phyloP scores from a whole-genome alignment of 805 yeast genomes.

The Teunomyces stri region DNA sequence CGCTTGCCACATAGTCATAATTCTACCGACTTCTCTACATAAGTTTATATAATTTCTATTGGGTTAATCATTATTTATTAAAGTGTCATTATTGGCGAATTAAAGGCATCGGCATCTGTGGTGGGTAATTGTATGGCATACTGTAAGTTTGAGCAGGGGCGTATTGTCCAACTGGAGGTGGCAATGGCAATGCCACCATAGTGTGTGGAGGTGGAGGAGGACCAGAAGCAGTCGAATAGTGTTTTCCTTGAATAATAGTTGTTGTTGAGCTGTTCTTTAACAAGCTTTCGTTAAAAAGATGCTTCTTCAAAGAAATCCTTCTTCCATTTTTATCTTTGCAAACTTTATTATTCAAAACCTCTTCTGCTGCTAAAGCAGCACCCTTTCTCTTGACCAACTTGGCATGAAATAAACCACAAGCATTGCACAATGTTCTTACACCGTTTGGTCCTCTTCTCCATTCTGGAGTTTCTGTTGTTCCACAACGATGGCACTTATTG shows the following conservation, averaged over 20 bases:
- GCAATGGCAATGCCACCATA: slow-evolving; percentile 1
- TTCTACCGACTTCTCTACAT: no score
- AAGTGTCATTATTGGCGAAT: slow-evolving; percentile 7
- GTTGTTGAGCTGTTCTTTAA: slow-evolving; percentile 4
- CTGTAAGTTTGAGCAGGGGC: slow-evolving; percentile 5
- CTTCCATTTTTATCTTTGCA: slow-evolving; percentile 45
- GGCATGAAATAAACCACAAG: slow-evolving; percentile 44
- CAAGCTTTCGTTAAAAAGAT: slow-evolving; percentile 14
- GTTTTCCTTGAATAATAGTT: not conserved
- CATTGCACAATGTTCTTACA: slow-evolving; percentile 43
- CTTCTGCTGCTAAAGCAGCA: slow-evolving; percentile 28
- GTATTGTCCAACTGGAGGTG: slow-evolving; percentile 4
- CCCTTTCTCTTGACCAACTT: slow-evolving; percentile 33
- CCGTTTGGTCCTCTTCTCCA: slow-evolving; percentile 47
- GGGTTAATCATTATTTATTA: not conserved
- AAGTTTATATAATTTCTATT: no score
- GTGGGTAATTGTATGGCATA: slow-evolving; percentile 3
- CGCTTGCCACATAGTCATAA: no score
- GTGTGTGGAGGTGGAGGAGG: slow-evolving; percentile 4
- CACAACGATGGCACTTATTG: slow-evolving; percentile 44
- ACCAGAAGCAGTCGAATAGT: not conserved
- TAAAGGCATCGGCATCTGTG: slow-evolving; percentile 8
- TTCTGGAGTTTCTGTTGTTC: slow-evolving; percentile 46
- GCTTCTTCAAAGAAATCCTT: slow-evolving; percentile 35
- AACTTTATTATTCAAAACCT: slow-evolving; percentile 42